phyloP scores from a whole-genome alignment of 164 flowering plant species.

The Houttuynia cordata region DNA sequence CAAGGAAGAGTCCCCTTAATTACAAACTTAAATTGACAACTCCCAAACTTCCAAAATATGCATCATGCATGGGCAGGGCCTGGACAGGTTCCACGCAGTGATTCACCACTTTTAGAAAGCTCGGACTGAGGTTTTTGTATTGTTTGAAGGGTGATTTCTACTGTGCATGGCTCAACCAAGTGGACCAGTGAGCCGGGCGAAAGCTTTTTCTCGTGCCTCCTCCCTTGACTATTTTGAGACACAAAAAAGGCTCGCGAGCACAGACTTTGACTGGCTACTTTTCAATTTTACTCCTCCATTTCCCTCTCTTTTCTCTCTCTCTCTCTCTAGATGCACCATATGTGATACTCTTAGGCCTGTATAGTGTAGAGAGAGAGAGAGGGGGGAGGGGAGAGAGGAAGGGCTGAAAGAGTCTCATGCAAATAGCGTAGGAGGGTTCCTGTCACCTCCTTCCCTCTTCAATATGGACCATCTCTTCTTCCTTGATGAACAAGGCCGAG shows the following conservation, averaged over 20 bases:
- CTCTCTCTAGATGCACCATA: background rate
- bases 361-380: background rate
- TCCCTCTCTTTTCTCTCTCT: background rate
- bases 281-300: background rate
- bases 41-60: no score
- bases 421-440: background rate
- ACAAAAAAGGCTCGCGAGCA: background rate
- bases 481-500: constrained; percentile 21
- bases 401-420: constrained; percentile 1
- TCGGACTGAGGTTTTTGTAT: no score
- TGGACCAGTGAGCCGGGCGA: no score
- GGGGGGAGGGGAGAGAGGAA: background rate
- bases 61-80: no score
- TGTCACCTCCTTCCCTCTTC: constrained; percentile 1
- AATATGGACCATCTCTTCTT: constrained; percentile 40
- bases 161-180: no score
- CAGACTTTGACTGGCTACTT: constrained; percentile 12
- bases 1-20: no score
- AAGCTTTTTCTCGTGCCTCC: constrained; percentile 3
- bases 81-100: no score
- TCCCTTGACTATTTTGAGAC: constrained; percentile 10
- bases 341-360: background rate
- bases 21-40: no score
- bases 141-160: no score
- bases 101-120: no score